A percentile compares a stretch with the other conserved stretches of the same genome.
Evolutionary conservation across 805 yeast species (phyloP).

Genomic region (Pichia heedii): DNA sequence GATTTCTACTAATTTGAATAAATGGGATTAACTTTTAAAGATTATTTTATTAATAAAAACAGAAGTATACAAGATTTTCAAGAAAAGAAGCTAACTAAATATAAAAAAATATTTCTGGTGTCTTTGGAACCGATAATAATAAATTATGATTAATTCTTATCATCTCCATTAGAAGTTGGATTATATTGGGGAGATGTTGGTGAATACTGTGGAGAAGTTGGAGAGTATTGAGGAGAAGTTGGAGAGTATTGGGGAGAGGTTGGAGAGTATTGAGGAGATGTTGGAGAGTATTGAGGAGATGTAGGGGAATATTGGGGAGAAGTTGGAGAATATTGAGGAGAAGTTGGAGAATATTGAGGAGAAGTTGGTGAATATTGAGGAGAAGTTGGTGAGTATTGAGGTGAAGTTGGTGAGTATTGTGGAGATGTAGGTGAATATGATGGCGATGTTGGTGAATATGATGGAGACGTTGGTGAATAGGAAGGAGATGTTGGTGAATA

Average conservation of each 20-base stretch:
- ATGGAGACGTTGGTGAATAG: constrained; percentile 69
- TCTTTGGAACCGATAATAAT: background rate
- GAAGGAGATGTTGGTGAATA: constrained; percentile 76
- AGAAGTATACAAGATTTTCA: constrained; percentile 8
- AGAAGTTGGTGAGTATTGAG: constrained; percentile 67
- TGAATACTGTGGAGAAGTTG: constrained; percentile 63
- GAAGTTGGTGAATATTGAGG: constrained; percentile 79
- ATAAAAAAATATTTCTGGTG: background rate
- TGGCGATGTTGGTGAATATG: constrained; percentile 74
- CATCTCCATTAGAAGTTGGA: constrained; percentile 49
- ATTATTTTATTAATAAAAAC: constrained; percentile 9
- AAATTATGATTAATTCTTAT: constrained; percentile 11
- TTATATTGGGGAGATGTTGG: constrained; percentile 74
- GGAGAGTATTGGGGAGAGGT: constrained; percentile 62
- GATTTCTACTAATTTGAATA: background rate
- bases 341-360: constrained; percentile 59
- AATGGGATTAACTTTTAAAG: constrained; percentile 4
- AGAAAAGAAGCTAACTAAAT: constrained; percentile 7
- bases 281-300: constrained; percentile 60
- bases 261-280: constrained; percentile 69
- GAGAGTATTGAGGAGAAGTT: constrained; percentile 69
- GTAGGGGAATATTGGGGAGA: constrained; percentile 53
- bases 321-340: constrained; percentile 48
- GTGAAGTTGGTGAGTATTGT: constrained; percentile 66
- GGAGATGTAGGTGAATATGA: constrained; percentile 75